Conservation (phyloP, 2,329 filamentous ascomycete genomes). For the Colletotrichum eremochloae region DNA sequence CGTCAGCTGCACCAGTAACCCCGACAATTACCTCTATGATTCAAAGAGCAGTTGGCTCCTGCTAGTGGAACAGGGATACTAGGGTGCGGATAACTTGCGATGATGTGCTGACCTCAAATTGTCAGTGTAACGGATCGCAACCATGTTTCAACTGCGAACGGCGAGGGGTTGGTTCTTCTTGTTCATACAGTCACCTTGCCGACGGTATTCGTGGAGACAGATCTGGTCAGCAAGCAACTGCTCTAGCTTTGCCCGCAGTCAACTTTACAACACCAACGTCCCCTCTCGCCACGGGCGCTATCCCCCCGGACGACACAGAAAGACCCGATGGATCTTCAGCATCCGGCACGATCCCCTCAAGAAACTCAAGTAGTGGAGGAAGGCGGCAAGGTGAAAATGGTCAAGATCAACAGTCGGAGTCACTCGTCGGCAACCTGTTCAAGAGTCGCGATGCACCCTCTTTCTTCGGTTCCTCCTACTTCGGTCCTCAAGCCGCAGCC, state of each 20-base stretch:
- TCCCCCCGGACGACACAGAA: constrained; percentile 1
- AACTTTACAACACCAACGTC: constrained; percentile 25
- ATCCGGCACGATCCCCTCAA: constrained; percentile 16
- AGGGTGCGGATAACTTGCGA: not conserved
- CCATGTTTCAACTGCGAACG: constrained; percentile 40
- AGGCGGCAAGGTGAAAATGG: constrained; percentile 25
- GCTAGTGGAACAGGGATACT: not conserved
- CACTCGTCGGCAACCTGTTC: constrained; percentile 47
- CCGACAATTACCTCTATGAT: not conserved
- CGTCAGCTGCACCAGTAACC: not conserved
- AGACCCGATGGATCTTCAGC: constrained; percentile 2
- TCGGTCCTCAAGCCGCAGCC: constrained; percentile 51
- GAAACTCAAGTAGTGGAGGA: constrained; percentile 18
- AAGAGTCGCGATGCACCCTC: constrained; percentile 50
- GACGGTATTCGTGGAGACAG: not conserved
- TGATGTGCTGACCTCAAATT: not conserved
- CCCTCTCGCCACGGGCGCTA: not conserved
- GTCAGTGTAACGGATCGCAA: constrained; percentile 35
- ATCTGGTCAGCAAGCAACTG: not conserved
- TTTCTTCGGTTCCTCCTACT: constrained; percentile 51
- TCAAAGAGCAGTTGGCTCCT: no score
- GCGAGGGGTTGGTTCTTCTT: constrained; percentile 20
- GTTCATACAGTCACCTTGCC: constrained; percentile 31
- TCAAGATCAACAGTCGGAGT: constrained; percentile 29
- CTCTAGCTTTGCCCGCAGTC: not conserved